phyloP scores from a whole-genome alignment of 768 basidiomycete genomes.

The Podaxis sp. region DNA sequence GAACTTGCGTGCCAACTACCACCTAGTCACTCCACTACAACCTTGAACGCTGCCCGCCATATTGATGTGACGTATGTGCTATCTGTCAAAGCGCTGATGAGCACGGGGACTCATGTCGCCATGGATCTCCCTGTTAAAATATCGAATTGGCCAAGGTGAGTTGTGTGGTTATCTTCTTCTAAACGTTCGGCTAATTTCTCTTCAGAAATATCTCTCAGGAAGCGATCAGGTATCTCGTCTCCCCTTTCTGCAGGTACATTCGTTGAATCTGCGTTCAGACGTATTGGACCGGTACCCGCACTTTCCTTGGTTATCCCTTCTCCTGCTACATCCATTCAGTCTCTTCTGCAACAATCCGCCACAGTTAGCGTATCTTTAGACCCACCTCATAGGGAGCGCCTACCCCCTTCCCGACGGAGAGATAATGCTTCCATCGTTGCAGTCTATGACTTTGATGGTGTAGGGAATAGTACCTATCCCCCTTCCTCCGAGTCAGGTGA shows the following conservation, averaged over 20 bases:
- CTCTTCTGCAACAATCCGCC: neutral
- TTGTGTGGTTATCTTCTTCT: conserved; percentile 7
- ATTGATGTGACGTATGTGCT: conserved; percentile 85
- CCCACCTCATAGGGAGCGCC: no score
- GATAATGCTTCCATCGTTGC: neutral
- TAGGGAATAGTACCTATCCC: neutral
- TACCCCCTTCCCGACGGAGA: neutral
- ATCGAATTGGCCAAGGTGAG: conserved; percentile 84
- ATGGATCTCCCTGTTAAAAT: conserved; percentile 82
- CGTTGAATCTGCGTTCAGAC: conserved; percentile 29
- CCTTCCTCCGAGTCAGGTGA: neutral
- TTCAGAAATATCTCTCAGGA: conserved; percentile 67
- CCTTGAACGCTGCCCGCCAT: conserved; percentile 77
- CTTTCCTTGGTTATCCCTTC: conserved; percentile 35
- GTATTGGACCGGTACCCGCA: conserved; percentile 46
- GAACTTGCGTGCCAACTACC: conserved; percentile 75
- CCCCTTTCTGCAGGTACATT: conserved; percentile 20
- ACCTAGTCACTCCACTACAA: conserved; percentile 73
- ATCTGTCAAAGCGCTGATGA: conserved; percentile 75
- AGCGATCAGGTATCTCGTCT: conserved; percentile 51
- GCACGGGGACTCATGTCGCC: conserved; percentile 57
- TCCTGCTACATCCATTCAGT: neutral
- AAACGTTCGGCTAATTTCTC: conserved; percentile 8
- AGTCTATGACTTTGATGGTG: neutral
- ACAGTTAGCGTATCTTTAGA: neutral